Percentiles rank a stretch among this genome's conserved stretches.
These are phyloP conservation scores for Syzygium jambos DNA, from an alignment of 345 rosid species.

Conservation along the genomic window DNA sequence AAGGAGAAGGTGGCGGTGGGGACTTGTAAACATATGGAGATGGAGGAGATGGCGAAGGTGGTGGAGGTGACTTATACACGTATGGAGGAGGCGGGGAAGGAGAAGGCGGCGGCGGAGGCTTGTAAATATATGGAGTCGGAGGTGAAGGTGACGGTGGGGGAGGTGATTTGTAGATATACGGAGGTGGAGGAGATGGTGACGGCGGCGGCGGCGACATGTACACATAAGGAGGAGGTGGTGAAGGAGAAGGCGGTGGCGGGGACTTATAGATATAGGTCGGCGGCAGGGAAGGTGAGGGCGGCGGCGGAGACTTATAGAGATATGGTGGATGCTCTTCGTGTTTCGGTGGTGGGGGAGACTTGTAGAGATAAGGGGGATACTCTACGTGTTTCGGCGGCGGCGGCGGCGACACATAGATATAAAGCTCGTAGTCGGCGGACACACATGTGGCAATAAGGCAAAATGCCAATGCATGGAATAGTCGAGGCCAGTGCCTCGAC, in stretches of 20 bases:
- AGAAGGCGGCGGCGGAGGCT: neutral
- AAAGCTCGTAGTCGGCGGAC: constrained; percentile 12
- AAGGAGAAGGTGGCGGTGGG: neutral
- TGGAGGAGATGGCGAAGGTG: neutral
- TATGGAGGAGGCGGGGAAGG: neutral
- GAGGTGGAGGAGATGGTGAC: neutral
- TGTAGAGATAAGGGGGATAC: neutral
- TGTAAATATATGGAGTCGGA: constrained; percentile 6
- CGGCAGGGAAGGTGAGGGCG: neutral
- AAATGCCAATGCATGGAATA: constrained; percentile 16
- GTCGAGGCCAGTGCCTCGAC: constrained; percentile 15
- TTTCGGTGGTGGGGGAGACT: neutral
- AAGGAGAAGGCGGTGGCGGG: neutral
- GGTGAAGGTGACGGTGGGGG: neutral
- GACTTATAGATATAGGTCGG: neutral
- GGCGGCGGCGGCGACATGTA: constrained; percentile 12
- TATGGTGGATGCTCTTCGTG: neutral
- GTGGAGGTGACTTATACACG: neutral
- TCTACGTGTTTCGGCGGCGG: neutral
- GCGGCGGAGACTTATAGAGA: constrained; percentile 3
- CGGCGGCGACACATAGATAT: constrained; percentile 5
- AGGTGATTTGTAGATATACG: constrained; percentile 1
- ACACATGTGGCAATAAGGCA: constrained; percentile 17
- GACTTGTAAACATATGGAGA: neutral
- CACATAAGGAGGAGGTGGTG: constrained; percentile 10